Evolutionary conservation across 768 basidiomycete species (phyloP).

Genomic region (Tricholoma flavovirens): DNA sequence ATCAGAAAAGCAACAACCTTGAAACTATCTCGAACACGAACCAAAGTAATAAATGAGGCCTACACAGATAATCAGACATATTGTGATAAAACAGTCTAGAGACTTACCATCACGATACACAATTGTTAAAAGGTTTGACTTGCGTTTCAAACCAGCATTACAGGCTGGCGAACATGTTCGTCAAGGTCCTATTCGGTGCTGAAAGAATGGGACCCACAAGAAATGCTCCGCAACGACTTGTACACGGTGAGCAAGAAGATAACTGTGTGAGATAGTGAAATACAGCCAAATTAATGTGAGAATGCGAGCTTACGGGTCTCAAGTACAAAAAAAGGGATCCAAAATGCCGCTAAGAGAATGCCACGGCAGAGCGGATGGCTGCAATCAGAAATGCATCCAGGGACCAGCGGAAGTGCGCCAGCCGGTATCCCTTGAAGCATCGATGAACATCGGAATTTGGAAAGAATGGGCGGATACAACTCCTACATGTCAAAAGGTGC

Average conservation of each 20-base stretch:
- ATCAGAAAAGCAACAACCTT: background rate
- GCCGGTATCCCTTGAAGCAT: background rate
- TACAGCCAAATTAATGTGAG: background rate
- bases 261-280: background rate
- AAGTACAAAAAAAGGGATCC: conserved; percentile 2
- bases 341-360: background rate
- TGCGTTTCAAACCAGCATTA: background rate
- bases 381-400: conserved; percentile 1
- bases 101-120: conserved; percentile 14
- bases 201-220: background rate
- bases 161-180: conserved; percentile 9
- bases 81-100: background rate
- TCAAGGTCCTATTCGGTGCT: background rate
- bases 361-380: background rate
- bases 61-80: background rate
- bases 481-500: background rate
- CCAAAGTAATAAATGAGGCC: conserved; percentile 23
- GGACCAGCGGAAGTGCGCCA: background rate
- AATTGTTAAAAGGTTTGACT: conserved; percentile 1
- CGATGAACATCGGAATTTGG: background rate
- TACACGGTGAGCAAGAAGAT: conserved; percentile 4
- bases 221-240: background rate
- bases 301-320: background rate
- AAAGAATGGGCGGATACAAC: background rate
- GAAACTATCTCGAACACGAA: conserved; percentile 8